phyloP scores from a whole-genome alignment of 306 rosid species.

The Fagus crenata region DNA sequence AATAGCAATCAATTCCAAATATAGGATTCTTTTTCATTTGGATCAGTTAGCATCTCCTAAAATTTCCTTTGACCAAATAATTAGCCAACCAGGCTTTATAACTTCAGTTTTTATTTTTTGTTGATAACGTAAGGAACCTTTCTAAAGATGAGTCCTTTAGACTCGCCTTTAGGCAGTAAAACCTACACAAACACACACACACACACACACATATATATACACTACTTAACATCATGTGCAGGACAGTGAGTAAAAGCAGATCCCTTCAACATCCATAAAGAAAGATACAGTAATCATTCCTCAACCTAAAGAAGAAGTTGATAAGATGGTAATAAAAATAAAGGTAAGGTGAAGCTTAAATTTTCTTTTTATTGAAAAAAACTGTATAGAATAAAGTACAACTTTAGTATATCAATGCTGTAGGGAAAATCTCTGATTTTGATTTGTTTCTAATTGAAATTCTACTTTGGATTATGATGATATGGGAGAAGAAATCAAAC shows the following conservation, averaged over 20 bases:
- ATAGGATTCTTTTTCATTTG: background rate
- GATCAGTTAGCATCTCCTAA: background rate
- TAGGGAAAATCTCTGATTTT: background rate
- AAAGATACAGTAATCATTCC: background rate
- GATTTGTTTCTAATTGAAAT: background rate
- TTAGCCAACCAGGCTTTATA: background rate
- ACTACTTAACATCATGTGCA: background rate
- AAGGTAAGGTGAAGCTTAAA: background rate
- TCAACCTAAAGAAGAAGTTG: conserved; percentile 1
- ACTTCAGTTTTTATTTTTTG: background rate
- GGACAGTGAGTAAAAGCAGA: background rate
- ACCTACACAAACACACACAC: too few relatives aligned
- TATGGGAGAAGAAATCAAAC: conserved; percentile 45
- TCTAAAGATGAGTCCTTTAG: too few relatives aligned
- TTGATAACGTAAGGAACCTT: too few relatives aligned
- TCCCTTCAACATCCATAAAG: too few relatives aligned
- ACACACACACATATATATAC: background rate
- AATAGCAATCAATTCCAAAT: background rate
- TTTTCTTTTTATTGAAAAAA: background rate
- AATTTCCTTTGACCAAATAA: background rate
- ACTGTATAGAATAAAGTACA: background rate
- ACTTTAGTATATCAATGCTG: background rate
- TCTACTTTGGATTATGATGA: background rate
- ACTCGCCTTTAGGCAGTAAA: too few relatives aligned
- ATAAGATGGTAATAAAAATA: background rate